phyloP scores from a whole-genome alignment of 768 basidiomycete species.

The Naematelia encephala region DNA sequence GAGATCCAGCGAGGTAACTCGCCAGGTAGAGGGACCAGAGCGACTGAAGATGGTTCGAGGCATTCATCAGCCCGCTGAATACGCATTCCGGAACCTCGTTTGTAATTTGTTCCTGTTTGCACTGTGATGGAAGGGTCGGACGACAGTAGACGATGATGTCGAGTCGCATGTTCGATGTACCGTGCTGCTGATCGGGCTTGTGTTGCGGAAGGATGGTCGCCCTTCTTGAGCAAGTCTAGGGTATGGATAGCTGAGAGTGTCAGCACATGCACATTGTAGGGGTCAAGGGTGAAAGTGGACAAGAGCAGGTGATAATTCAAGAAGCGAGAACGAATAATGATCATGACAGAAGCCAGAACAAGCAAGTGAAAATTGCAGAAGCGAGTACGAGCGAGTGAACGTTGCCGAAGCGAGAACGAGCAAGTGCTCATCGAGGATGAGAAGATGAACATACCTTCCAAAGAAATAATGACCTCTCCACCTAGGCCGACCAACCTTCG shows the following conservation, averaged over 20 bases:
- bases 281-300: no score
- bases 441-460: slow-evolving; percentile 66
- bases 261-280: not conserved
- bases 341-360: not conserved
- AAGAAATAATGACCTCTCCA: slow-evolving; percentile 74
- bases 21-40: slow-evolving; percentile 17
- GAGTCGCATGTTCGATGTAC: slow-evolving; percentile 61
- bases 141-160: slow-evolving; percentile 29
- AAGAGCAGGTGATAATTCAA: not conserved
- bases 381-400: not conserved
- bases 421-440: no score
- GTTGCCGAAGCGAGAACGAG: not conserved
- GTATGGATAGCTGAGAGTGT: slow-evolving; percentile 73
- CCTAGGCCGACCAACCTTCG: slow-evolving; percentile 77
- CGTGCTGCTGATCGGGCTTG: slow-evolving; percentile 83
- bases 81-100: slow-evolving; percentile 33
- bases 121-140: slow-evolving; percentile 30
- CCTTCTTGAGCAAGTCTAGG: slow-evolving; percentile 88
- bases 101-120: slow-evolving; percentile 31
- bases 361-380: not conserved
- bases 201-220: slow-evolving; percentile 70
- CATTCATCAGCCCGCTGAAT: slow-evolving; percentile 33
- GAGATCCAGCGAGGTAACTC: slow-evolving; percentile 22
- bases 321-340: not conserved
- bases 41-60: not conserved